Base-by-base conservation (phyloP, 441 rosid genomes). In the Corymbia calophylla region DNA sequence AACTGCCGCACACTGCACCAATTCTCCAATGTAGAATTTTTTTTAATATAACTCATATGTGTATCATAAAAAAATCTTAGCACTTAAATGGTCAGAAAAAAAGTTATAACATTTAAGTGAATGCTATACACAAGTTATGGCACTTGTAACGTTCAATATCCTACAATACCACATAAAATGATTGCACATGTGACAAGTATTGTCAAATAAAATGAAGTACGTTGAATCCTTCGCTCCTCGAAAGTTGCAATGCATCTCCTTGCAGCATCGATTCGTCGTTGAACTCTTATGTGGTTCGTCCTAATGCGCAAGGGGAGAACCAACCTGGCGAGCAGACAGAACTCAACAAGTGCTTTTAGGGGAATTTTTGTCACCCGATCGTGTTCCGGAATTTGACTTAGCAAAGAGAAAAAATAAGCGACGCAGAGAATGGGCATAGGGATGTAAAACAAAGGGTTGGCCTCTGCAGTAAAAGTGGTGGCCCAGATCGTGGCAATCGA, bases 191-290 rank as follows among this genome's bases (percentile, higher is more conserved):
- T 14, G 70, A 64, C 3, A 14, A 64, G 19, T 14, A 64, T 14
- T n/a, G 19, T 64, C 17, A 64, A 64, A 64, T 39, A 39, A 39
- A 39, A 5, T 39, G 5, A n/a, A 64, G 31, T n/a, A n/a, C 5
- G 14, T 15, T 64, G 19, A 64, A 64, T 64, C 1, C 5, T n/a
- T 64, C 5, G 5, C 15, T 64, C 19, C 35, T n/a, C 17, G 19
- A 17, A 64, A n/a, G 70, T n/a, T n/a, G 70, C 35, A 5, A 64
- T 0, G 1, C 19, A 15, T 64, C 70, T 0, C 5, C 35, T 17
- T n/a, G 19, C 0, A 0, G 9, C 35, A n/a, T 64, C 19, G 19
- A 64, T 64, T 4, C 1, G 1, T 64, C 19, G 18, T 3, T 0
- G 9, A 62, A 13, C 0, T 64, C 4, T n/a, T 25, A 60, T 6